Evolutionary conservation across 139 green algal genomes (phyloP).

Genomic region (Pycnococcus provasolii): DNA sequence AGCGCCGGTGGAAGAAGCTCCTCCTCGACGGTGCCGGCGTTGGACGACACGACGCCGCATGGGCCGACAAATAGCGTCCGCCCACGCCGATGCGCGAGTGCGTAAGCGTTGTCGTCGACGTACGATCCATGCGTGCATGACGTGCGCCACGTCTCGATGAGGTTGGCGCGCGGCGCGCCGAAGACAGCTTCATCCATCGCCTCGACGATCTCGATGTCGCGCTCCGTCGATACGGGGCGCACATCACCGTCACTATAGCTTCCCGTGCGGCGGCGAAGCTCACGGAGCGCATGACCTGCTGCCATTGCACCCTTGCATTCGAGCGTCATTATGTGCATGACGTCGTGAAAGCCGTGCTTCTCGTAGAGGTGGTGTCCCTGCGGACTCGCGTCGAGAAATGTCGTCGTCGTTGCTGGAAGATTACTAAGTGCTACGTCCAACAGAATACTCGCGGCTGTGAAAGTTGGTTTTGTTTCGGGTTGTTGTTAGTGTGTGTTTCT

Average conservation of each 20-base stretch:
- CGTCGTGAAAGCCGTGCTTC: neutral
- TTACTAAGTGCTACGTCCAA: too few species aligned
- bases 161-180: neutral
- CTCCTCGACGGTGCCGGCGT: too few species aligned
- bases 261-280: neutral
- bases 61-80: neutral
- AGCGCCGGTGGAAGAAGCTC: neutral
- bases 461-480: neutral
- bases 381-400: neutral
- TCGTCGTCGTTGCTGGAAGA: too few species aligned
- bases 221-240: neutral
- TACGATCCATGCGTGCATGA: neutral
- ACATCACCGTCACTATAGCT: neutral
- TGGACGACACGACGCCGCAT: neutral
- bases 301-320: neutral
- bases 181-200: neutral
- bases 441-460: too few species aligned
- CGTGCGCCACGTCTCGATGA: neutral
- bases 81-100: neutral
- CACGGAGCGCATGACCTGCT: neutral
- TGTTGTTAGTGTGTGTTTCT: neutral
- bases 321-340: neutral
- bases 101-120: neutral
- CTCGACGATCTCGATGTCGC: neutral
- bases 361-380: neutral